Conservation (phyloP, 257 asterid species). For the Rhazya stricta region DNA sequence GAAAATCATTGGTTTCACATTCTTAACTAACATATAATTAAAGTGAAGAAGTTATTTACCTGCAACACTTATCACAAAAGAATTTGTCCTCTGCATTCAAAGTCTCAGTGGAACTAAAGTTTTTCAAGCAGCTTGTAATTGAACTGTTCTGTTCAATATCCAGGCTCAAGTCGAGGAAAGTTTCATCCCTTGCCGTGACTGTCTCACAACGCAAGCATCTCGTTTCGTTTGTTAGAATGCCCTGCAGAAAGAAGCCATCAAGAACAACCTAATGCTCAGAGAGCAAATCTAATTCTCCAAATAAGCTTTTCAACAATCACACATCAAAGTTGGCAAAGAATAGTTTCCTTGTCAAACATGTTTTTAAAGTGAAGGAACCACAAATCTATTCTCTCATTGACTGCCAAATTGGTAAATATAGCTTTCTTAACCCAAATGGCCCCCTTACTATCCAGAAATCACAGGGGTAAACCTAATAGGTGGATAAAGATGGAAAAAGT, state of each 20-base stretch:
- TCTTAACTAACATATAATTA: not conserved
- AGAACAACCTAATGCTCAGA: too few relatives aligned
- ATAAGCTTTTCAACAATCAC: not conserved
- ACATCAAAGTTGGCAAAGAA: not conserved
- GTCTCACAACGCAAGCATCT: slow-evolving; percentile 86
- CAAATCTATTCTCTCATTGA: not conserved
- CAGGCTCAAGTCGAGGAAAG: slow-evolving; percentile 81
- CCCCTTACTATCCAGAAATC: not conserved
- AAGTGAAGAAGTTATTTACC: slow-evolving; percentile 36
- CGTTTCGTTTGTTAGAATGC: slow-evolving; percentile 84
- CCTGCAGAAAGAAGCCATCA: slow-evolving; percentile 38
- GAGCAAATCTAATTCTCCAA: not conserved
- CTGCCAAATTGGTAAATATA: not conserved
- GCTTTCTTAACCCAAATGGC: not conserved
- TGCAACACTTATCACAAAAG: slow-evolving; percentile 86
- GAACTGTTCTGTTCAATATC: slow-evolving; percentile 96
- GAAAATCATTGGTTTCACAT: not conserved
- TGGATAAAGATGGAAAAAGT: not conserved
- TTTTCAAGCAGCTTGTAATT: slow-evolving; percentile 91
- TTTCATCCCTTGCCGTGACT: slow-evolving; percentile 91
- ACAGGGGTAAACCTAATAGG: not conserved
- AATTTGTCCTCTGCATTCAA: slow-evolving; percentile 83
- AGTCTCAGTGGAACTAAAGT: slow-evolving; percentile 90
- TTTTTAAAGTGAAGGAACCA: not conserved
- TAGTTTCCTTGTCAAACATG: not conserved